Conservation (phyloP, 2,329 filamentous ascomycete species). For the Trichophyton simii region DNA sequence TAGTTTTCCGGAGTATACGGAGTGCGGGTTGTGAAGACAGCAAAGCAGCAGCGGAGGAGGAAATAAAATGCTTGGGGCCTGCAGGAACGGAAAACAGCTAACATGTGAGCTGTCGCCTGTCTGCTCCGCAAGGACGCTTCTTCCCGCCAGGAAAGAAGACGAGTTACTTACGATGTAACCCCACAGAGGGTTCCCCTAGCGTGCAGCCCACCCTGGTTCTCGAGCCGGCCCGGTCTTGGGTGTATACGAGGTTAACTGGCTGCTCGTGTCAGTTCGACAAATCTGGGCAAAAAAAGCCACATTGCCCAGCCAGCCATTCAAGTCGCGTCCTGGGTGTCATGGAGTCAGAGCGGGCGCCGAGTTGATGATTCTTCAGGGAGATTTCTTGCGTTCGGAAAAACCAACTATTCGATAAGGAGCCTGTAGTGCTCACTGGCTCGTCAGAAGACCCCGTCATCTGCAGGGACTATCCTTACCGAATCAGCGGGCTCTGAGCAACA, state of each 20-base stretch:
- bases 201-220: not conserved
- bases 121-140: not conserved
- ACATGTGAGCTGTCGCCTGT: not conserved
- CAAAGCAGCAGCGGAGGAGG: not conserved
- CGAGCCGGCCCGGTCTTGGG: not conserved
- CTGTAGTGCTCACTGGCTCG: not conserved
- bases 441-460: not conserved
- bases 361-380: not conserved
- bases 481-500: not conserved
- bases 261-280: not conserved
- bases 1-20: too few relatives aligned
- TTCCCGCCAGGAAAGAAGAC: not conserved
- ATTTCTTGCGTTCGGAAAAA: not conserved
- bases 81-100: not conserved
- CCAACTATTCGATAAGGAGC: not conserved
- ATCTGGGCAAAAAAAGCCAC: not conserved
- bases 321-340: not conserved
- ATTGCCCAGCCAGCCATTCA: not conserved
- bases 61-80: not conserved
- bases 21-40: not conserved
- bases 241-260: not conserved
- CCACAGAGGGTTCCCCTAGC: not conserved
- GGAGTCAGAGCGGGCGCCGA: not conserved
- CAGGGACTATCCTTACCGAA: conserved; percentile 2
- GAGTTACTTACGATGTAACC: not conserved